Conservation (phyloP, 2,329 filamentous ascomycete species). For the Colletotrichum salicis region DNA sequence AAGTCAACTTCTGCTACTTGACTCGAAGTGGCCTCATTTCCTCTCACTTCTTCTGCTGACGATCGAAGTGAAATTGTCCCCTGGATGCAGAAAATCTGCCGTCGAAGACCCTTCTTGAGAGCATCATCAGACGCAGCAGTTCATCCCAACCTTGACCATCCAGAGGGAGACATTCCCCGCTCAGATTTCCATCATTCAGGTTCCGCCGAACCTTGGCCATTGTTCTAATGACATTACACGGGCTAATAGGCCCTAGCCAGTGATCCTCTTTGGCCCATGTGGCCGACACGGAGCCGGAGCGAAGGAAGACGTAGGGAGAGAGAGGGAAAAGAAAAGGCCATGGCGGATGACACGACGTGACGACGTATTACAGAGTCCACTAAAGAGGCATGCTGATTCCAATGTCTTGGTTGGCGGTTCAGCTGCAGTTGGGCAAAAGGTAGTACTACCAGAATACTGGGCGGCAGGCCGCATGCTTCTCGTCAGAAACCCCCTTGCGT, state of each 20-base stretch:
- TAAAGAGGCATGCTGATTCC: neutral
- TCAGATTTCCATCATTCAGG: neutral
- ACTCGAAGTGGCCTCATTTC: neutral
- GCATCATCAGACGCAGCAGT: neutral
- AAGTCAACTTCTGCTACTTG: neutral
- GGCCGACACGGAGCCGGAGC: neutral
- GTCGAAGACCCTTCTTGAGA: neutral
- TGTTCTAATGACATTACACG: neutral
- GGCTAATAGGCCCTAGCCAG: neutral
- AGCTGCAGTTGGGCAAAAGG: neutral
- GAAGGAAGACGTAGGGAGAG: neutral
- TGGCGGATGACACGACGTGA: neutral
- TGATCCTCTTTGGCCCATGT: neutral
- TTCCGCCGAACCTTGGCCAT: neutral
- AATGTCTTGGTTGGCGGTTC: constrained; percentile 24
- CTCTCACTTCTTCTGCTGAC: neutral
- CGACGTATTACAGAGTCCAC: neutral
- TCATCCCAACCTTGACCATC: neutral
- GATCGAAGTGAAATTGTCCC: neutral
- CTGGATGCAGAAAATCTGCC: neutral
- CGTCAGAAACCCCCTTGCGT: neutral
- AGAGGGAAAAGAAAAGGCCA: neutral
- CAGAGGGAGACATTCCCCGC: neutral
- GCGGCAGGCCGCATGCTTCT: neutral
- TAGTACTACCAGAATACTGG: neutral